A percentile compares a stretch with the other conserved stretches of the same genome.
These are phyloP conservation scores for Populus hybrid DNA, from an alignment of 441 rosid genomes.

Conservation along the genomic window DNA sequence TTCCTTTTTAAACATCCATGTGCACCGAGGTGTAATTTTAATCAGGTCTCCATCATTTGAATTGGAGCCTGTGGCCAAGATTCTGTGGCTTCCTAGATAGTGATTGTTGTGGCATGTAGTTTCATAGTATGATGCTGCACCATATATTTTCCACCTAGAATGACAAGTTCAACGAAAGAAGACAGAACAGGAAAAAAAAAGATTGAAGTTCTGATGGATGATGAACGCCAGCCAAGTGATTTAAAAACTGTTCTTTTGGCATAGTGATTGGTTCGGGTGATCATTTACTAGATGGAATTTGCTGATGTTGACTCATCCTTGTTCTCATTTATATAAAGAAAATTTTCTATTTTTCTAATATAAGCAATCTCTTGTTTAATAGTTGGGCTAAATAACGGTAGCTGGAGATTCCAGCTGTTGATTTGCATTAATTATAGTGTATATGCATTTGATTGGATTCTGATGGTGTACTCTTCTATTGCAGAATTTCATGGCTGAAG, in stretches of 20 bases:
- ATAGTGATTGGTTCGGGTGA: not conserved
- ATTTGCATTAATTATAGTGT: not conserved
- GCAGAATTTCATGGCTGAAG: conserved; percentile 98
- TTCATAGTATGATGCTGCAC: not conserved
- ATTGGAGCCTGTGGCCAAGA: not conserved
- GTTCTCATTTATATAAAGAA: not conserved
- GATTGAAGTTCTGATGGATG: not conserved
- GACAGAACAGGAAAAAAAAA: no score
- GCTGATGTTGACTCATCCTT: not conserved
- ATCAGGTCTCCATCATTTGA: not conserved
- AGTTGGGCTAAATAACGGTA: not conserved
- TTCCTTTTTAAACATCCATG: not conserved
- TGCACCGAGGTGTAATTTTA: not conserved
- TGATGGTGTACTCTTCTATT: conserved; percentile 15
- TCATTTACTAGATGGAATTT: not conserved
- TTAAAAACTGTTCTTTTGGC: not conserved
- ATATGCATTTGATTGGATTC: conserved; percentile 1
- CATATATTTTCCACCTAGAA: not conserved
- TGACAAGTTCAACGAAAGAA: not conserved
- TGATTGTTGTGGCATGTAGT: not conserved
- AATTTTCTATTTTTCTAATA: not conserved
- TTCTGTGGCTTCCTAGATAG: not conserved
- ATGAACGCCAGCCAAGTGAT: not conserved
- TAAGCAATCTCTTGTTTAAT: not conserved
- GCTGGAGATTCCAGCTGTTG: not conserved